A percentile compares a stretch with the other conserved stretches of the same genome.
Conservation (phyloP, 352 stramenopile genomes). For the Globisporangium nagaii region DNA sequence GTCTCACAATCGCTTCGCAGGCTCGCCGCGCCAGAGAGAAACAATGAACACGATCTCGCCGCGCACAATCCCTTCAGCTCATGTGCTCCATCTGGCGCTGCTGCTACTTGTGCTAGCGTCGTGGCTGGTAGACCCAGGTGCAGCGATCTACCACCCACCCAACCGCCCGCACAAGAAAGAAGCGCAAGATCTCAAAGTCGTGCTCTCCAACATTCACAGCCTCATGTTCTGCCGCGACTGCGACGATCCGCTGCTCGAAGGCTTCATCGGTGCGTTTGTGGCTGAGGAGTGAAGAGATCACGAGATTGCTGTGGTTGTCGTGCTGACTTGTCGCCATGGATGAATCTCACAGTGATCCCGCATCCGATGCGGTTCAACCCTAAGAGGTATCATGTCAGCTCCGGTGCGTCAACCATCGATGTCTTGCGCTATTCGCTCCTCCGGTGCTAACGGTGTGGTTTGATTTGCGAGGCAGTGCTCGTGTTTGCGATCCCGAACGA, state of each 20-base stretch:
- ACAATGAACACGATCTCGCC: too few relatives aligned
- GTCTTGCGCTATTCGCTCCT: background rate
- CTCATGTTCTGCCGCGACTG: conserved; percentile 22
- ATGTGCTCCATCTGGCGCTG: background rate
- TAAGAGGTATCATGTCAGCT: background rate
- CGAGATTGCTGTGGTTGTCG: background rate
- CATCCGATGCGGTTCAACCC: conserved; percentile 4
- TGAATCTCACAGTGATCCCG: conserved; percentile 1
- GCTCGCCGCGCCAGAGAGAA: too few relatives aligned
- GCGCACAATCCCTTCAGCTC: background rate
- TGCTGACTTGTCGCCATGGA: too few relatives aligned
- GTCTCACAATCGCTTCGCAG: background rate
- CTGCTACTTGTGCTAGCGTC: background rate
- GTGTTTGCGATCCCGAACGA: conserved; percentile 16
- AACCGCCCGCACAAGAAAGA: background rate
- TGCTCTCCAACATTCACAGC: conserved; percentile 15
- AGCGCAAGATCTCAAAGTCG: conserved; percentile 4
- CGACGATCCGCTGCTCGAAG: conserved; percentile 15
- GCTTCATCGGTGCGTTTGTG: conserved; percentile 11
- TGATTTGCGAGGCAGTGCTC: conserved; percentile 2
- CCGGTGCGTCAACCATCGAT: background rate
- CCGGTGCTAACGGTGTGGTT: background rate
- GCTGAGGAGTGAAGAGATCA: too few relatives aligned
- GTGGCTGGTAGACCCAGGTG: background rate
- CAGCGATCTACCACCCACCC: background rate